Percentiles rank a stretch among this genome's conserved stretches.
Evolutionary conservation across 2,329 filamentous ascomycete genomes (phyloP).

Genomic region (Rutstroemia sydowiana): DNA sequence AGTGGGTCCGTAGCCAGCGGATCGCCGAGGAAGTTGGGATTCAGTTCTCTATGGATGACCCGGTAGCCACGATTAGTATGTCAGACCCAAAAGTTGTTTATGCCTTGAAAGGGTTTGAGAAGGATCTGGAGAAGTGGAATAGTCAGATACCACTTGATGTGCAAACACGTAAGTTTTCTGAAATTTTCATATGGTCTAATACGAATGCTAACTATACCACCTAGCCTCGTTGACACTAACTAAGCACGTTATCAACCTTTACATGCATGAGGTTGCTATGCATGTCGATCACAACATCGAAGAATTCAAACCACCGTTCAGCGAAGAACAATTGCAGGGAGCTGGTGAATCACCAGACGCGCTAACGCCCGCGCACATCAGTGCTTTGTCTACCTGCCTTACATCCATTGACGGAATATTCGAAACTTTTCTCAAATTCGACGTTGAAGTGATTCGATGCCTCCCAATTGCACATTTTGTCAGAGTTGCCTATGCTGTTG

Average conservation of each 20-base stretch:
- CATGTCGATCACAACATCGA: slow-evolving; percentile 48
- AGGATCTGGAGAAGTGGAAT: slow-evolving; percentile 43
- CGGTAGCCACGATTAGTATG: slow-evolving; percentile 38
- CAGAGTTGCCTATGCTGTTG: slow-evolving; percentile 47
- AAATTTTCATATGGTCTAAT: background rate
- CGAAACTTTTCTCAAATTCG: slow-evolving; percentile 43
- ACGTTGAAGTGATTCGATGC: slow-evolving; percentile 39
- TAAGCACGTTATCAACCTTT: slow-evolving; percentile 46
- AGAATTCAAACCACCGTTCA: slow-evolving; percentile 37
- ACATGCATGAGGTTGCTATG: slow-evolving; percentile 53
- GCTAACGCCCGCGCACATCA: slow-evolving; percentile 37
- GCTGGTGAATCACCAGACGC: slow-evolving; percentile 13
- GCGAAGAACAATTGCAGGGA: slow-evolving; percentile 24
- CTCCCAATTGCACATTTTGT: slow-evolving; percentile 45
- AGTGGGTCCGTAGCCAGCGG: slow-evolving; percentile 37
- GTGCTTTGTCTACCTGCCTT: slow-evolving; percentile 45
- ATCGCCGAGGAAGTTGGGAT: slow-evolving; percentile 49
- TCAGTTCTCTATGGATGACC: slow-evolving; percentile 45
- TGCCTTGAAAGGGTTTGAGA: slow-evolving; percentile 46
- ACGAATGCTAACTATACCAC: slow-evolving; percentile 8
- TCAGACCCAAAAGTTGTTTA: slow-evolving; percentile 48
- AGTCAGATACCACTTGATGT: slow-evolving; percentile 34
- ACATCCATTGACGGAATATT: slow-evolving; percentile 46
- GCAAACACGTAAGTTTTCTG: slow-evolving; percentile 24
- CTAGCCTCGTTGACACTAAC: slow-evolving; percentile 42